Percentiles rank a stretch among this genome's conserved stretches.
Conservation (phyloP, 192 early-diverging fungal genomes). For the Gonapodya sp. region DNA sequence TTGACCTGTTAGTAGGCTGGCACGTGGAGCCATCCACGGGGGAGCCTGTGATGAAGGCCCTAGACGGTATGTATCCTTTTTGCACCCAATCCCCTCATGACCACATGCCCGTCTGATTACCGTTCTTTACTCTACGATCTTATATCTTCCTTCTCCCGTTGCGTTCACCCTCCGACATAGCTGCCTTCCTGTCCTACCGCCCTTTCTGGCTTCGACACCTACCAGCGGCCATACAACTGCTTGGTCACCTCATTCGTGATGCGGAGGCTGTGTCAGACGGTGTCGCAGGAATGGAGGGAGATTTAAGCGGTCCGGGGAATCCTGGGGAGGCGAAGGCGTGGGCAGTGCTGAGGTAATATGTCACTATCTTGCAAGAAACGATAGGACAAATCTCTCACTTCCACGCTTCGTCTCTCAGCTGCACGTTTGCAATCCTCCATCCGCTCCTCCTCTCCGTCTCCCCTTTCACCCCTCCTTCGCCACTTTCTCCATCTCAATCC, state of each 20-base stretch:
- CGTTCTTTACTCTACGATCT: too few species aligned
- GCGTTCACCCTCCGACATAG: conserved; percentile 13
- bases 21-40: conserved; percentile 39
- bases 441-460: not conserved
- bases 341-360: not conserved
- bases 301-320: too few species aligned
- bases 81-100: too few species aligned
- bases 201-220: conserved; percentile 34
- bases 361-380: too few species aligned
- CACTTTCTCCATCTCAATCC: too few species aligned
- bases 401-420: not conserved
- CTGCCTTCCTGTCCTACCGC: conserved; percentile 30
- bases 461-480: too few species aligned
- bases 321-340: not conserved
- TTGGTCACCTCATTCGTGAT: conserved; percentile 42
- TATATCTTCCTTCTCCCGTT: not conserved
- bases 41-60: not conserved
- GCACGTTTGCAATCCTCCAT: not conserved
- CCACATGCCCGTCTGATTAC: too few species aligned
- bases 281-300: not conserved
- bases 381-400: too few species aligned
- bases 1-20: conserved; percentile 65
- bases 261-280: conserved; percentile 22
- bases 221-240: conserved; percentile 36
- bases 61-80: not conserved